Percentiles rank a stretch among this genome's conserved stretches.
phyloP scores from a whole-genome alignment of 129 eudicot genomes.

The Tagetes patula region DNA sequence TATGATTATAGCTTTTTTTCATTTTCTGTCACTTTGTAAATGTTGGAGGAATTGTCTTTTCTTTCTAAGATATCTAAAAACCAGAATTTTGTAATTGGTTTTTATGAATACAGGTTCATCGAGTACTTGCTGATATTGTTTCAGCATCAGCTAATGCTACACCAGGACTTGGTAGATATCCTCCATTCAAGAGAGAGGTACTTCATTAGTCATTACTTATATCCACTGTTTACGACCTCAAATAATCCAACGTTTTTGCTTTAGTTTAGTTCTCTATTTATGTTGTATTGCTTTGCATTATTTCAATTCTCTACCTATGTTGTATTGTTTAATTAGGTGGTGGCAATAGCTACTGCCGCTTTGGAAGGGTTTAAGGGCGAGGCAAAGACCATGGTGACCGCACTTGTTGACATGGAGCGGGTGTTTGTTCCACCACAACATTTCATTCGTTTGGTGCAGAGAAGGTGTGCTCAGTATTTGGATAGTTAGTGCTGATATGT shows the following conservation, averaged over 20 bases:
- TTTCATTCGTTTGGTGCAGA: conserved; percentile 96
- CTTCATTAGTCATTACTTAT: background rate
- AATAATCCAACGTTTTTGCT: background rate
- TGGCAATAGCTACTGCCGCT: conserved; percentile 85
- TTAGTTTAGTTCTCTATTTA: background rate
- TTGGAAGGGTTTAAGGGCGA: conserved; percentile 85
- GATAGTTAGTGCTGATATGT: background rate
- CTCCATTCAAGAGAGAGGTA: conserved; percentile 97
- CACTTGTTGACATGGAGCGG: conserved; percentile 99
- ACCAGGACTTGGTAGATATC: conserved; percentile 98
- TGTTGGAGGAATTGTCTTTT: background rate
- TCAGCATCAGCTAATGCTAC: conserved; percentile 95
- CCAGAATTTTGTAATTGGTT: background rate
- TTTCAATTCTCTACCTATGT: background rate
- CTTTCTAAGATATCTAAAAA: background rate
- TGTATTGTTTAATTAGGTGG: conserved; percentile 50
- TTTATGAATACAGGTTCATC: conserved; percentile 67
- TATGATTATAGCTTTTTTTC: background rate
- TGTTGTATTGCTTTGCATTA: conserved; percentile 2
- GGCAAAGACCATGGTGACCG: conserved; percentile 93
- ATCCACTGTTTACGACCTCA: conserved; percentile 9
- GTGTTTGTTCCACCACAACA: conserved; percentile 99
- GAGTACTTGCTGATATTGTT: conserved; percentile 91
- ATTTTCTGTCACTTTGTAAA: background rate
- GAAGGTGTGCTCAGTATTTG: conserved; percentile 59